A percentile compares a stretch with the other conserved stretches of the same genome.
Conservation (phyloP, 2,329 filamentous ascomycete genomes). For the Sarocladium oryzae region DNA sequence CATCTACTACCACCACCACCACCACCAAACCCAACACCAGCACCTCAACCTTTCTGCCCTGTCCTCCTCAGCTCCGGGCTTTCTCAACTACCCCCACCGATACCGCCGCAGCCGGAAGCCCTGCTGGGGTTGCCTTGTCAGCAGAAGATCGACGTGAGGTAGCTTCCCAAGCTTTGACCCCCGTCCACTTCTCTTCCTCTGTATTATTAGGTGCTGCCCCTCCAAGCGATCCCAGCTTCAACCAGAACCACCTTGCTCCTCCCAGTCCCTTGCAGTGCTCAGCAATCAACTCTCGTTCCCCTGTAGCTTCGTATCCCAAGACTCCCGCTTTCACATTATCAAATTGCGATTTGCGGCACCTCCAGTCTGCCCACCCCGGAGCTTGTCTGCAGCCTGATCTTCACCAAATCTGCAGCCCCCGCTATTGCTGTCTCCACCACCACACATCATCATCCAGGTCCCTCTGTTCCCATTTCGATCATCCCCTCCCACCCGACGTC, state of each 20-base stretch:
- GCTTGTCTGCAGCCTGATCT: not conserved
- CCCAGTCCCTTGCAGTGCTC: not conserved
- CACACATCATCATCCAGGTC: not conserved
- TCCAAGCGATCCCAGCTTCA: not conserved
- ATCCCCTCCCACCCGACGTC: slow-evolving; percentile 4
- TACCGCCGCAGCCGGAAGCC: slow-evolving; percentile 11
- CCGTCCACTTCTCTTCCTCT: not conserved
- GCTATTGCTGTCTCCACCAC: slow-evolving; percentile 9
- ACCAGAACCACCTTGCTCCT: slow-evolving; percentile 7
- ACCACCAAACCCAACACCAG: not conserved
- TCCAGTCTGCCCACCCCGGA: not conserved
- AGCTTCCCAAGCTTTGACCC: not conserved
- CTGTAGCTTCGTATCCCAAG: not conserved
- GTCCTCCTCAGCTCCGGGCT: slow-evolving; percentile 4
- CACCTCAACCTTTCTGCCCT: not conserved
- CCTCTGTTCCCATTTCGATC: not conserved
- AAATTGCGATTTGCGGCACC: not conserved
- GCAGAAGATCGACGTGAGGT: not conserved
- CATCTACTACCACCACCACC: not conserved
- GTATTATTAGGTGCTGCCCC: not conserved
- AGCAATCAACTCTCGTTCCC: not conserved
- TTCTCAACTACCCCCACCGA: slow-evolving; percentile 13
- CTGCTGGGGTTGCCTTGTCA: slow-evolving; percentile 8
- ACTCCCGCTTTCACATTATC: not conserved
- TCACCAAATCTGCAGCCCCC: slow-evolving; percentile 1